Evolutionary conservation across 805 yeast species (phyloP).

Genomic region (Myxozyma nipponensis): DNA sequence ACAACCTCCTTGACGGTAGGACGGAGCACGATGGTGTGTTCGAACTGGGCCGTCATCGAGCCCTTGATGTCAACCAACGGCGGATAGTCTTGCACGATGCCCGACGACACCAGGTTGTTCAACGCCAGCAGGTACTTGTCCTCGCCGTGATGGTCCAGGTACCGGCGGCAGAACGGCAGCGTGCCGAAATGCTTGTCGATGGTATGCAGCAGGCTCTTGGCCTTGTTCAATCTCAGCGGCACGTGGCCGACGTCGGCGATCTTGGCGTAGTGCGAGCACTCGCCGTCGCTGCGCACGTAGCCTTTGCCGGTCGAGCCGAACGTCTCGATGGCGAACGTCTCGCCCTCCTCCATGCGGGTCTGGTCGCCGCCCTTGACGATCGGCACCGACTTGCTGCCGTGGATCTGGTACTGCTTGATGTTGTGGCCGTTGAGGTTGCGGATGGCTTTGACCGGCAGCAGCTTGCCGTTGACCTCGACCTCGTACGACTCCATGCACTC

Average conservation of each 20-base stretch:
- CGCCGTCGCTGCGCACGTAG: conserved; percentile 79
- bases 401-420: conserved; percentile 78
- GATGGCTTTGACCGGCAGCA: conserved; percentile 80
- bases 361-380: conserved; percentile 89
- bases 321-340: conserved; percentile 95
- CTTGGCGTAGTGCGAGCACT: conserved; percentile 88
- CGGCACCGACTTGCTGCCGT: conserved; percentile 95
- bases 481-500: conserved; percentile 98
- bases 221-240: conserved; percentile 58
- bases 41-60: conserved; percentile 91
- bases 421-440: conserved; percentile 93
- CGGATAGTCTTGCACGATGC: conserved; percentile 89
- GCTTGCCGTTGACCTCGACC: conserved; percentile 81
- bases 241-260: conserved; percentile 48
- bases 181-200: conserved; percentile 88
- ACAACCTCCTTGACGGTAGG: conserved; percentile 92
- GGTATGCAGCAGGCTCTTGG: conserved; percentile 61
- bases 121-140: conserved; percentile 85
- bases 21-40: conserved; percentile 81
- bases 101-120: conserved; percentile 77
- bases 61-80: conserved; percentile 84
- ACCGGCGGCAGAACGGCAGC: conserved; percentile 93
- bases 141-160: conserved; percentile 85
- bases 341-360: conserved; percentile 99
- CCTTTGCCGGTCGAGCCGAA: conserved; percentile 97